These are phyloP conservation scores for Rhynchosporium graminicola DNA, from an alignment of 2,329 filamentous ascomycete genomes.

Conservation along the genomic window DNA sequence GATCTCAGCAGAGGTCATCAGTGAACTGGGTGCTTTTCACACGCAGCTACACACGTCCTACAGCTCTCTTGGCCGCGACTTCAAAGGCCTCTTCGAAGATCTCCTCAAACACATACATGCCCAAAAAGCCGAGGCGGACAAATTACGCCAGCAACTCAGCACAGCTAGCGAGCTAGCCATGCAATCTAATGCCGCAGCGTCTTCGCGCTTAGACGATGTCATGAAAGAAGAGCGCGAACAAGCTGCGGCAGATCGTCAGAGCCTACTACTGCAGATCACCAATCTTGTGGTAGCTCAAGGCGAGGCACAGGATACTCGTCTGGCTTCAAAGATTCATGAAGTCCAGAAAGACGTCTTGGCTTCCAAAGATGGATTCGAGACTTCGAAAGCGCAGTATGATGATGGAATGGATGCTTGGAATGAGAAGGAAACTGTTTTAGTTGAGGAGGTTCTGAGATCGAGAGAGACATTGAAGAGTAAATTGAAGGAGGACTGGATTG, in stretches of 20 bases:
- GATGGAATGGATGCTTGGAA: conserved; percentile 76
- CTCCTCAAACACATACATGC: conserved; percentile 71
- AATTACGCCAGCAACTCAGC: conserved; percentile 70
- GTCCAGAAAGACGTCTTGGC: conserved; percentile 66
- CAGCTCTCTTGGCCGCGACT: conserved; percentile 78
- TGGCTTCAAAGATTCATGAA: conserved; percentile 62
- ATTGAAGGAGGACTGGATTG: conserved; percentile 84
- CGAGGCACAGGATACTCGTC: conserved; percentile 69
- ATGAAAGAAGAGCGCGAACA: conserved; percentile 75
- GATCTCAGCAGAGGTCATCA: conserved; percentile 86
- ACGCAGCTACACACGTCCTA: conserved; percentile 81
- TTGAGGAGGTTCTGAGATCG: conserved; percentile 71
- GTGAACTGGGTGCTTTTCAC: conserved; percentile 83
- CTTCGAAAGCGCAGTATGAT: conserved; percentile 65
- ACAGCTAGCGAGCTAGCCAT: conserved; percentile 68
- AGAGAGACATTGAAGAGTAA: conserved; percentile 77
- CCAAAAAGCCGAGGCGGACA: conserved; percentile 76
- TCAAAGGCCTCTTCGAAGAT: conserved; percentile 82
- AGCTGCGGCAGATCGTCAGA: conserved; percentile 71
- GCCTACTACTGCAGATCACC: conserved; percentile 74
- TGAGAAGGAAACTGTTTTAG: conserved; percentile 64
- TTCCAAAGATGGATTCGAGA: conserved; percentile 65
- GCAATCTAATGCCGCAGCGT: conserved; percentile 66
- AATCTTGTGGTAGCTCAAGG: conserved; percentile 74
- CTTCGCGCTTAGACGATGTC: conserved; percentile 65